Base-by-base conservation (phyloP, 73 alveolate species). In the Tetrahymena thermophila region DNA sequence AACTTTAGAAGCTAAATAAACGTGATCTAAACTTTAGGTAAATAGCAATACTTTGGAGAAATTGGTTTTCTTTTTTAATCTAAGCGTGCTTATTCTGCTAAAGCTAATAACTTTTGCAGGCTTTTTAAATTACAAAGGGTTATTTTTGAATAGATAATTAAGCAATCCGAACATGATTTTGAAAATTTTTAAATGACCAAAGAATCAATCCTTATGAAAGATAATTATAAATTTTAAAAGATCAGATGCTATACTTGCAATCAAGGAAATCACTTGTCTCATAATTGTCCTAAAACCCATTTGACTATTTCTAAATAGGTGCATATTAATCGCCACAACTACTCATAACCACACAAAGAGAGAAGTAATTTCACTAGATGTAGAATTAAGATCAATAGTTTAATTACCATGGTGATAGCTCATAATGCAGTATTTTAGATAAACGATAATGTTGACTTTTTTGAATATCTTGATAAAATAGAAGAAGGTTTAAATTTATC, bases 31-130 rank as follows among this genome's bases (percentile, higher is more conserved):
- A 96, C 94, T 21, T 94, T 98, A 3, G 94, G 96, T 42, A 85
- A 97, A 95, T 96, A 95, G 55, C 93, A 97, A 21, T 96, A 94
- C 94, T 98, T 97, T 96, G 99, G 99, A 10, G 99, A 98, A 93
- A 96, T 97, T 35, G 98, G 98, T 15, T 98, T 98, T 93, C 96
- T 98, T 94, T 96, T 98, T 35, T 98, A 96, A 43, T 95, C 96
- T 85, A 97, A 97, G 34, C 97, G 99, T 58, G 96, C 95, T 31
- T 95, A 98, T 16, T 96, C 99, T 21, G 99, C 99, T 0, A 96
- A 96, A 21, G 93, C 98, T 10, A 94, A 96, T 50, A 99, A 97
- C 31, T 98, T 98, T 85, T 96, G 98, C 37, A 97, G 97, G 34
- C 97, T 96, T 4, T 94, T 97, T 44, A 97, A 94, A 57, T 85